Base-by-base conservation (phyloP, 2,329 filamentous ascomycete genomes). In the Colletotrichum caudatum region DNA sequence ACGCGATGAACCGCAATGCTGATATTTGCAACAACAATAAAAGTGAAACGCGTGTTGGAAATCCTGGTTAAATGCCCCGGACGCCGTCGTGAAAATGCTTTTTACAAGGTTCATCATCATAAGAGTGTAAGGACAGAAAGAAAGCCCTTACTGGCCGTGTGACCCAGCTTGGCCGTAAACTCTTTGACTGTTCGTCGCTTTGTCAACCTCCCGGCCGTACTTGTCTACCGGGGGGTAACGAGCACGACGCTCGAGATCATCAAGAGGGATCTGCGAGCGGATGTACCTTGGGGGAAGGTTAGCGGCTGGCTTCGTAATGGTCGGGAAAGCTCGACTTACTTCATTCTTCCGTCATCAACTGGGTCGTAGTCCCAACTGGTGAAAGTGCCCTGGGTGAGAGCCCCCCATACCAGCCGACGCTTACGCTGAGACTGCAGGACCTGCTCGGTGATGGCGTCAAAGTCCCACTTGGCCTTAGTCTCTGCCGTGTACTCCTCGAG, bases 361-460 rank as follows among this genome's bases (percentile, higher is more conserved):
- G 94, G 94, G 82, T 95, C 89, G 82, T 92, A 93, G 81, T 98
- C 95, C 95, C 95, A 98, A 78, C 90, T 89, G 50, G 93, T 92
- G 76, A 93, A 94, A 46, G 85, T 85, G 66, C 94, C 95, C 80
- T 91, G 83, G 79, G 90, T 93, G 74, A 98, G 85, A 0, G 95
- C 93, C 51, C 88, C 89, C 91, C 94, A 97, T 35, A 94, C 92
- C 11, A 97, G 82, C 62, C 92, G 88, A 18, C 95, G 89, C 78
- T 92, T 91, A 53, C 94, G 91, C 84, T 98, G 95, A 56, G 92
- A 94, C 50, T 86, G 82, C 11, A 97, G 81, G 1, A 96, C 94
- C 64, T 93, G 87, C 65, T 89, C 81, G 6, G 93, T 94, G 76
- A 98, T 95, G 73, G 85, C 84, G 53, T 92, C 86, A 79, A 97